phyloP scores from a whole-genome alignment of 2,329 filamentous ascomycete species.

The Calonectria henricotiae region DNA sequence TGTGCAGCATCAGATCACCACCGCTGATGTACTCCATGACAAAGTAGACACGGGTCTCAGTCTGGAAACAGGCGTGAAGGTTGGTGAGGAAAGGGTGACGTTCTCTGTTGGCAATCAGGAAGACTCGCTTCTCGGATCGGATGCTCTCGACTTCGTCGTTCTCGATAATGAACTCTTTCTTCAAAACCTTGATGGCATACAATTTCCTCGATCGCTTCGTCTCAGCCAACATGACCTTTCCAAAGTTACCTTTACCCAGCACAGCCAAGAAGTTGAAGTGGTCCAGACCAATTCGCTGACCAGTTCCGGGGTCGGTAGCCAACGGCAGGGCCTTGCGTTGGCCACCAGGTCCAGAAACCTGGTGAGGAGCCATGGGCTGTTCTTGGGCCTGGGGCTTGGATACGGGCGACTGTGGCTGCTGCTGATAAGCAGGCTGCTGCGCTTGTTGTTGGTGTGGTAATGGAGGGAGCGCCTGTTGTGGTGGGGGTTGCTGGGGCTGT shows the following conservation, averaged over 20 bases:
- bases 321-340: constrained; percentile 77
- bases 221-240: constrained; percentile 99
- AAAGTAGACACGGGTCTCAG: constrained; percentile 97
- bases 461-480: constrained; percentile 59
- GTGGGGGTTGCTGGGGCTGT: constrained; percentile 53
- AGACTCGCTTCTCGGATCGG: constrained; percentile 96
- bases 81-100: constrained; percentile 96
- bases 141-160: constrained; percentile 99
- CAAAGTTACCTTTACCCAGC: constrained; percentile 98
- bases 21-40: constrained; percentile 99
- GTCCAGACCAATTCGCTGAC: constrained; percentile 91
- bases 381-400: constrained; percentile 61
- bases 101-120: constrained; percentile 97
- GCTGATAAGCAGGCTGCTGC: constrained; percentile 57
- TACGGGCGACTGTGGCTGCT: constrained; percentile 55
- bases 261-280: constrained; percentile 99
- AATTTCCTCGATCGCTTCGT: constrained; percentile 93
- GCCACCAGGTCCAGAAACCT: constrained; percentile 52
- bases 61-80: constrained; percentile 98
- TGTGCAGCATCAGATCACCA: constrained; percentile 99
- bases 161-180: constrained; percentile 99
- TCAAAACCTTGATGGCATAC: constrained; percentile 98
- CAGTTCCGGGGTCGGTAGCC: constrained; percentile 81
- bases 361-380: constrained; percentile 41
- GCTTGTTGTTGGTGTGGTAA: constrained; percentile 59